phyloP scores from a whole-genome alignment of 1,139 yeast species.

The Geotrichum carabidarum region DNA sequence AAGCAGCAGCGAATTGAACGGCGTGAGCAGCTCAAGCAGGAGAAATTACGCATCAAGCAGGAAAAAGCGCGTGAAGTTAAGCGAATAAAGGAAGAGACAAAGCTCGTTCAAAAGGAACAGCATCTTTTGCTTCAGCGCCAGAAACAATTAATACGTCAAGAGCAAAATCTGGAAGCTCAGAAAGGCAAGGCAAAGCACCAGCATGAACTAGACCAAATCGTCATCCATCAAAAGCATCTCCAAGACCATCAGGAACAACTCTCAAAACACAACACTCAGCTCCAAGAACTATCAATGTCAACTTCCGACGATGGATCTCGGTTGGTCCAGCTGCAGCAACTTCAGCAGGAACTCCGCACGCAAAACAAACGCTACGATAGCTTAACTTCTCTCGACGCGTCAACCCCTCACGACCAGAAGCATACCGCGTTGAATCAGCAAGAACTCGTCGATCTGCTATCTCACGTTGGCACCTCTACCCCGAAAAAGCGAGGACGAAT shows the following conservation, averaged over 20 bases:
- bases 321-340: slow-evolving; percentile 1
- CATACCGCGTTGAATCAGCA: slow-evolving; percentile 3
- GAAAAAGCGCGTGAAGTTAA: slow-evolving; percentile 18
- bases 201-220: slow-evolving; percentile 38
- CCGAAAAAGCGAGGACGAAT: slow-evolving; percentile 12
- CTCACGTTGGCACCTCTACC: slow-evolving; percentile 4
- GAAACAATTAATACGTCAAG: slow-evolving; percentile 11
- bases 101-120: slow-evolving; percentile 13
- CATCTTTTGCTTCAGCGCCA: slow-evolving; percentile 14
- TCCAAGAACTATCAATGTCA: slow-evolving; percentile 8
- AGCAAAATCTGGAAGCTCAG: slow-evolving; percentile 13
- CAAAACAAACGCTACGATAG: slow-evolving; percentile 9
- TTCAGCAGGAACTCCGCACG: slow-evolving; percentile 1
- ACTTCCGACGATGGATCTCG: slow-evolving; percentile 6
- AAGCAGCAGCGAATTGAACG: slow-evolving; percentile 17
- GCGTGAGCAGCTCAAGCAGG: slow-evolving; percentile 16
- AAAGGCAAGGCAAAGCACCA: slow-evolving; percentile 12
- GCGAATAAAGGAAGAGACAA: slow-evolving; percentile 18
- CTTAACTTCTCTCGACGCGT: neutral
- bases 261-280: slow-evolving; percentile 9
- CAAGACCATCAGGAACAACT: slow-evolving; percentile 9
- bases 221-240: slow-evolving; percentile 44
- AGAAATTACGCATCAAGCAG: slow-evolving; percentile 16
- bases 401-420: neutral
- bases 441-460: slow-evolving; percentile 5